These are phyloP conservation scores for Nigrospora oryzae DNA, from an alignment of 2,329 filamentous ascomycete species.

Conservation along the genomic window DNA sequence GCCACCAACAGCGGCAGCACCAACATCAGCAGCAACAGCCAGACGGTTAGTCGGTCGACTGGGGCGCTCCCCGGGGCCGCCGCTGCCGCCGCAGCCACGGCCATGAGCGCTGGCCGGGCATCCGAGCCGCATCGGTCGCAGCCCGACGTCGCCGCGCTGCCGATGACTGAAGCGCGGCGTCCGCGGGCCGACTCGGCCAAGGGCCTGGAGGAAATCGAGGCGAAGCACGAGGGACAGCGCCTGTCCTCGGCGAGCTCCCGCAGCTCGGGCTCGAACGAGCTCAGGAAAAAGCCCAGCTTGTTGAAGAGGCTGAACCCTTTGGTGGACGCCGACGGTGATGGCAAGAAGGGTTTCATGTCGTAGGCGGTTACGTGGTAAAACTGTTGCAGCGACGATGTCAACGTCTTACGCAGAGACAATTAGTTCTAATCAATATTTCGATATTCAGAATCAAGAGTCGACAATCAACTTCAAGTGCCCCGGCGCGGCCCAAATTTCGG, in stretches of 20 bases:
- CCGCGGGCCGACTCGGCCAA: slow-evolving; percentile 1
- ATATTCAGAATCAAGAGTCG: too few relatives aligned
- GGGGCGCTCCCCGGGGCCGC: background rate
- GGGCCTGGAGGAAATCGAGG: background rate
- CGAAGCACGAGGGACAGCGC: background rate
- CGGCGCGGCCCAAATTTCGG: too few relatives aligned
- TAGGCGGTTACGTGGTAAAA: slow-evolving; percentile 14
- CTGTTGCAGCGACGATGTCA: too few relatives aligned
- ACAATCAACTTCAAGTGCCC: too few relatives aligned
- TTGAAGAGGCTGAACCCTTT: slow-evolving; percentile 46
- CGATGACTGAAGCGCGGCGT: background rate
- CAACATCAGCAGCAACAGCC: background rate
- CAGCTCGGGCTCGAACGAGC: background rate
- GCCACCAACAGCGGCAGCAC: too few relatives aligned
- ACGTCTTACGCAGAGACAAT: too few relatives aligned
- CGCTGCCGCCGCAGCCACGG: background rate
- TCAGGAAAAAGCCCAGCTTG: slow-evolving; percentile 33
- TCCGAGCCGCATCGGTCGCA: background rate
- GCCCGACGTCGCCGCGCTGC: background rate
- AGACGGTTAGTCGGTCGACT: background rate
- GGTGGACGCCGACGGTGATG: slow-evolving; percentile 43
- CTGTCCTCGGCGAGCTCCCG: too few relatives aligned
- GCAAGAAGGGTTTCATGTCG: slow-evolving; percentile 44
- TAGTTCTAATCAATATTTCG: too few relatives aligned
- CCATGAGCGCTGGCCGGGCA: background rate